A percentile compares a stretch with the other conserved stretches of the same genome.
Conservation (phyloP, 441 rosid species). For the Cnidoscolus chayamansa region DNA sequence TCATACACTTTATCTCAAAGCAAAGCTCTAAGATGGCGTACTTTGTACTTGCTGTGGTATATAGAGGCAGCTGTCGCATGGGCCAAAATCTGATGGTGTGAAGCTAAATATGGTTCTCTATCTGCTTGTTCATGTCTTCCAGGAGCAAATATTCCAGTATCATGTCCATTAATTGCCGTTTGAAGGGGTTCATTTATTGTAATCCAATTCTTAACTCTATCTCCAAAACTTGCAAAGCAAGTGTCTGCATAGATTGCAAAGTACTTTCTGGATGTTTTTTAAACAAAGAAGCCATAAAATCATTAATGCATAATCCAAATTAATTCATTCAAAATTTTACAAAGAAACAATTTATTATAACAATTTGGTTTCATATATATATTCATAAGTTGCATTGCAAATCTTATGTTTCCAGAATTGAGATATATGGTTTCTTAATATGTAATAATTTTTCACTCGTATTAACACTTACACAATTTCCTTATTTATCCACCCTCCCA, state of each 20-base stretch:
- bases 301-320: conserved; percentile 1
- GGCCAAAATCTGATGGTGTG: conserved; percentile 87
- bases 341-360: neutral
- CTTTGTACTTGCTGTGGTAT: conserved; percentile 72
- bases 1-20: neutral
- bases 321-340: neutral
- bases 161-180: conserved; percentile 72
- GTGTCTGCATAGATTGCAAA: conserved; percentile 80
- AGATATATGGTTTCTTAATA: neutral
- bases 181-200: conserved; percentile 92
- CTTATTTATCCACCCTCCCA: conserved; percentile 75
- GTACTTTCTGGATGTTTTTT: conserved; percentile 52
- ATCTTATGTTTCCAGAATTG: neutral
- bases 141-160: conserved; percentile 72
- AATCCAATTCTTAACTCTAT: conserved; percentile 85
- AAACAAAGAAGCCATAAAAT: conserved; percentile 16
- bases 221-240: conserved; percentile 85
- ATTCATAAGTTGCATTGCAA: neutral
- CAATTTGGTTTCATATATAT: neutral
- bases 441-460: neutral
- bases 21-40: conserved; percentile 23
- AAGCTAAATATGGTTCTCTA: conserved; percentile 73
- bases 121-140: conserved; percentile 57
- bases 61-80: conserved; percentile 78
- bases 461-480: conserved; percentile 66